Evolutionary conservation across 106 monocot genomes (phyloP).

Genomic region (Xerophyta viscosa): DNA sequence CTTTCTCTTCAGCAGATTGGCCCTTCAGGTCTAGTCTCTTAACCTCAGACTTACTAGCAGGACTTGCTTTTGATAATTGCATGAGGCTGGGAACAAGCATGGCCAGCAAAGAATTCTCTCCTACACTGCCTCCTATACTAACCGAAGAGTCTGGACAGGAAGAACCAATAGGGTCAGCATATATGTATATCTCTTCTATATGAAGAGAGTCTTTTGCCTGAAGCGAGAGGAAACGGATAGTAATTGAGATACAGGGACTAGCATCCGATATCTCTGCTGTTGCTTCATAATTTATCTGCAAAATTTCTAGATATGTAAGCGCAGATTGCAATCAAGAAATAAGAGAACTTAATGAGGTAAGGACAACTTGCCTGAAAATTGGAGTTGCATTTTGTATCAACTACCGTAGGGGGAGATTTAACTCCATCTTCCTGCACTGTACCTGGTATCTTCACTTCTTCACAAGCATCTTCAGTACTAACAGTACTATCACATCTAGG

Average conservation of each 20-base stretch:
- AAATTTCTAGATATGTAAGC: not conserved
- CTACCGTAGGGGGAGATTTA: constrained; percentile 4
- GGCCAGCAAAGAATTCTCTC: constrained; percentile 50
- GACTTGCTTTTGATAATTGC: constrained; percentile 49
- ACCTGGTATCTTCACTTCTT: constrained; percentile 55
- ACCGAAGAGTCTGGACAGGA: constrained; percentile 15
- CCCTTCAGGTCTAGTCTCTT: not conserved
- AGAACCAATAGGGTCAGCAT: constrained; percentile 66
- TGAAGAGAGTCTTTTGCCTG: constrained; percentile 49
- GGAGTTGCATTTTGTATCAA: not conserved
- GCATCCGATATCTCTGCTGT: constrained; percentile 85
- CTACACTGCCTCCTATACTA: constrained; percentile 11
- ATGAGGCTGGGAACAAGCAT: constrained; percentile 75
- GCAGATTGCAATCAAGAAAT: constrained; percentile 5
- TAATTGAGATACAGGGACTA: constrained; percentile 57
- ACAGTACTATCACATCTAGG: constrained; percentile 18
- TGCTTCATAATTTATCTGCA: constrained; percentile 77
- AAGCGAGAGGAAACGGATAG: constrained; percentile 75
- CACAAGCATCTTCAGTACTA: constrained; percentile 75
- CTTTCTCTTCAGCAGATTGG: constrained; percentile 4
- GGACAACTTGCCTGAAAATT: constrained; percentile 27
- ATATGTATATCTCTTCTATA: constrained; percentile 79
- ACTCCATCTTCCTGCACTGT: constrained; percentile 12
- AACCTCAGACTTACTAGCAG: not conserved
- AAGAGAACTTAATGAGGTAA: not conserved